Evolutionary conservation across 2,329 filamentous ascomycete species (phyloP), one percentile per base, ranked within the genome.

Genomic region (Leptographium radiaticola): DNA sequence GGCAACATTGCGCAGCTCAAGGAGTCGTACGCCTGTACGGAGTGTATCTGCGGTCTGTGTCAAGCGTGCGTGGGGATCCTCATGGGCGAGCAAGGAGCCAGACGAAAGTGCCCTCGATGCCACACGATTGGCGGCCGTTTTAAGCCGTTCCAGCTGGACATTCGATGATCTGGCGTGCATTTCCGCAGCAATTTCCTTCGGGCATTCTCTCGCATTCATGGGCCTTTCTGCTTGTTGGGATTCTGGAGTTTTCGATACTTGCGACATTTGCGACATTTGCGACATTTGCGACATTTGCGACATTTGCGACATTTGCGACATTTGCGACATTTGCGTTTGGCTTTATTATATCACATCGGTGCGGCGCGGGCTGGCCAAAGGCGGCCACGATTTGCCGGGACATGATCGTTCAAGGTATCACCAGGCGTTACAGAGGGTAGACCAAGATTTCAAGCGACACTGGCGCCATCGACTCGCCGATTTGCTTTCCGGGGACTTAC

Each of bases 21-120:
- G 63, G 86, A 91, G 62, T 93, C 88, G 38, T 96, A 89, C 64
- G 91, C 91, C 25, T 97, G 91, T 67, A 95, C 90, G 1, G 90
- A 96, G 68, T 97, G 93, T 67, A 95, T 97, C 59, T 95, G 89
- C 66, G 91, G 90, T 16, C 78, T 97, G 50, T 97, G 93, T 68
- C 81, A 84, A 59, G 82, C 89, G 56, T 97, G 91, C 63, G 89
- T 96, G 55, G 85, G 89, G 62, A 81, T 87, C 38, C 74, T 91
- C 53, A 83, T 88, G 69, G 80, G 79, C 61, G 86, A 89, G 65
- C 84, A 89, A 65, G 82, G 85, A 51, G 85, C 86, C 13, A 72
- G 85, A 57, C 79, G 84, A 62, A 87, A 86, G 65, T 93, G 87
- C 70, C 87, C 87, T 55, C 77, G 83, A 59, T 93, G 87, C 65